Base-by-base conservation (phyloP, 257 asterid species). In the Cynanchum wilfordii region DNA sequence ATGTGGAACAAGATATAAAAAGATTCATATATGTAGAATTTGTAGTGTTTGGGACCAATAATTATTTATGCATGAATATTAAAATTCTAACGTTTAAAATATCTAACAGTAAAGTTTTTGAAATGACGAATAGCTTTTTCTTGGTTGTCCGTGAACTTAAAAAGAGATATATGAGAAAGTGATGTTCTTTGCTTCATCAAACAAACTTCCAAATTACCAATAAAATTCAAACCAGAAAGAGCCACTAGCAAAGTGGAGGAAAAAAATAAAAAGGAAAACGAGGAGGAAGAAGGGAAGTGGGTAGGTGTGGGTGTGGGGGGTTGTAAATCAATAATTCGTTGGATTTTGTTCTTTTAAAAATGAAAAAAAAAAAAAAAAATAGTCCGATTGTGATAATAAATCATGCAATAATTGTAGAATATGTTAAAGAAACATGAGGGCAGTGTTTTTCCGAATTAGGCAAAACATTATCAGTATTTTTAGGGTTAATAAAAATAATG, bases 361-460 rank as follows among this genome's bases (percentile, higher is more conserved):
- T n/a, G n/a, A n/a, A n/a, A n/a, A n/a, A n/a, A n/a, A n/a, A n/a
- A n/a, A n/a, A n/a, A n/a, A 10, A 47, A 50, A 10, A 20, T 68
- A 44, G 74, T 75, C 79, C 51, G 51, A 47, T 20, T 49, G 57
- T 73, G 55, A 44, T 62, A 60, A 20, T 36, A 29, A 49, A 63
- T 38, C 55, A 62, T 19, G 2, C 12, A 50, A 29, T 47, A 49
- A 20, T 36, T 20, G n/a, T 19, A 44, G 15, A 60, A 19, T 17
- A 72, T 72, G 42, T 44, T 60, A 51, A 16, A 40, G 45, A 40
- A 72, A 20, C 36, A 30, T 49, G 47, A 70, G 36, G 8, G 63
- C 45, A 6, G 5, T 36, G 50, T 36, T 19, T 73, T 51, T 36
- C 77, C 71, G n/a, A 73, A 73, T 33, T 51, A 24, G 77, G 71